phyloP scores from a whole-genome alignment of 345 rosid genomes.

The Eucalyptus guilfoylei region DNA sequence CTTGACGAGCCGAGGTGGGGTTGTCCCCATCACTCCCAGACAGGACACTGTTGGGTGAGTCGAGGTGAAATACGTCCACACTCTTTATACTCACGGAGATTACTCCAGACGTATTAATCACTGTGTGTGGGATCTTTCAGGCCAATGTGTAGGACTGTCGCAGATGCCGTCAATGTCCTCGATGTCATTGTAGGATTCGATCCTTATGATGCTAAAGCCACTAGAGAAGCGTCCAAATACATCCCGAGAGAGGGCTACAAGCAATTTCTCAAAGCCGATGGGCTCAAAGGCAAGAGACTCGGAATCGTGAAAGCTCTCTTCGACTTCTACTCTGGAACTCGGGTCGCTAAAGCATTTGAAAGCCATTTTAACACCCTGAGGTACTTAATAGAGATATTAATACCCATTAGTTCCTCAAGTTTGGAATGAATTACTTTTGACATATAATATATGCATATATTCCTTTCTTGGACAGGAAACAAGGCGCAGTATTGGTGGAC shows the following conservation, averaged over 20 bases:
- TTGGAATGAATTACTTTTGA: neutral
- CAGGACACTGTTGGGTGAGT: constrained; percentile 56
- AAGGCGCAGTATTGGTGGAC: constrained; percentile 40
- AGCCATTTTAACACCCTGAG: constrained; percentile 29
- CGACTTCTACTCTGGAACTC: neutral
- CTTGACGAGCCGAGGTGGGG: constrained; percentile 67
- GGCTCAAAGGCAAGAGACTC: constrained; percentile 47
- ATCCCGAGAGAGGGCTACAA: constrained; percentile 37
- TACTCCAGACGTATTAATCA: neutral
- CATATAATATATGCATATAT: neutral
- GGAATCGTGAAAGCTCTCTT: constrained; percentile 35
- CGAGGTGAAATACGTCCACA: neutral
- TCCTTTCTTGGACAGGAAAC: constrained; percentile 11
- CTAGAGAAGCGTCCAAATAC: constrained; percentile 19
- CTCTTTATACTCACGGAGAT: neutral
- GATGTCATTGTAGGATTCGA: constrained; percentile 35
- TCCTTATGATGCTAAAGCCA: constrained; percentile 21
- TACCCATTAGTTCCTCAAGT: neutral
- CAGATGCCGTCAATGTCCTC: constrained; percentile 33
- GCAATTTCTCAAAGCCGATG: constrained; percentile 27
- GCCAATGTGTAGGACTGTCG: constrained; percentile 31
- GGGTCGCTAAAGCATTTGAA: constrained; percentile 8
- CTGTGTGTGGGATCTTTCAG: neutral
- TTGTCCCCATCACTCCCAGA: constrained; percentile 43
- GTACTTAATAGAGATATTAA: neutral